A percentile compares a stretch with the other conserved stretches of the same genome.
Evolutionary conservation across 257 asterid genomes (phyloP).

Genomic region (Handroanthus guayacan): DNA sequence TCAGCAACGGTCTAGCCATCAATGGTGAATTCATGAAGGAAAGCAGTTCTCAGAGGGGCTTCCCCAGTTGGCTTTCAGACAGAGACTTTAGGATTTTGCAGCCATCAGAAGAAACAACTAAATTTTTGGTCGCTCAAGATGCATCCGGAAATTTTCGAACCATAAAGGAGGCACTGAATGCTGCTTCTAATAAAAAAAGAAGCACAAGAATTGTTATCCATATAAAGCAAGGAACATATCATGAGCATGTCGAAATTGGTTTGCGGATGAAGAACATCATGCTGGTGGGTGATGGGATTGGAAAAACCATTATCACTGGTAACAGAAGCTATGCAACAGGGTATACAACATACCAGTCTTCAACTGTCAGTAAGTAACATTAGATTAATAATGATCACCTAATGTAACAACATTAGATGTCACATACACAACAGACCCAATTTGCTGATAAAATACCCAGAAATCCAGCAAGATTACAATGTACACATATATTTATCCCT

Average conservation of each 20-base stretch:
- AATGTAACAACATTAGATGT: too few species aligned
- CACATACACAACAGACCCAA: too few species aligned
- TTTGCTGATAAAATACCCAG: too few species aligned
- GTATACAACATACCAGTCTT: constrained; percentile 7
- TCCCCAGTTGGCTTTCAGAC: constrained; percentile 40
- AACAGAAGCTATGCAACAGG: not conserved
- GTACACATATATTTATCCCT: too few species aligned
- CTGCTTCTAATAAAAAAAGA: constrained; percentile 34
- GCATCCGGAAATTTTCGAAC: constrained; percentile 54
- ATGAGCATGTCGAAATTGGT: constrained; percentile 49
- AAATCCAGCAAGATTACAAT: too few species aligned
- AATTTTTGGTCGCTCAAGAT: constrained; percentile 56
- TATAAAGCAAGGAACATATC: constrained; percentile 44
- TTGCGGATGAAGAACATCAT: constrained; percentile 31
- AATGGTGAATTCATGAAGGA: constrained; percentile 6
- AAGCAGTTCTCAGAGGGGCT: constrained; percentile 32
- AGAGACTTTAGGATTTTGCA: not conserved
- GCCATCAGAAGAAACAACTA: constrained; percentile 3
- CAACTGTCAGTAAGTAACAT: constrained; percentile 22
- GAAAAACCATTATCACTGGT: not conserved
- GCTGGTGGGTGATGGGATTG: constrained; percentile 36
- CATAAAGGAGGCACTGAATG: constrained; percentile 53
- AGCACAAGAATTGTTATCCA: constrained; percentile 45
- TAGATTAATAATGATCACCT: not conserved
- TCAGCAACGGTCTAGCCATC: constrained; percentile 27